phyloP scores from a whole-genome alignment of 768 basidiomycete species.

The Phylloporus rhodoxanthus region DNA sequence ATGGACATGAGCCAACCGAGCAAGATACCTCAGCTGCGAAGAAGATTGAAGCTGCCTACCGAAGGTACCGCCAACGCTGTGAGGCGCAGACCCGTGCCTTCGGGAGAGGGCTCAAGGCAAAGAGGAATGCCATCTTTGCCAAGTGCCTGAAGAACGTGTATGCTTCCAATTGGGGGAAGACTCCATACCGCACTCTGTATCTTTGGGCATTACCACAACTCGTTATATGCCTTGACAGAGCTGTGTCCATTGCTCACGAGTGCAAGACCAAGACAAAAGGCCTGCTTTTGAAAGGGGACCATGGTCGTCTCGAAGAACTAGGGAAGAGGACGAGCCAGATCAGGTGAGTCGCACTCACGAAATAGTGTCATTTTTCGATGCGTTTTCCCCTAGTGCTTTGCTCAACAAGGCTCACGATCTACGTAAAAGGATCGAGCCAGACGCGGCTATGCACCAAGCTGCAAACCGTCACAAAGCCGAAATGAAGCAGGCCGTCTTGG shows the following conservation, averaged over 20 bases:
- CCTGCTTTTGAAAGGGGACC: conserved; percentile 22
- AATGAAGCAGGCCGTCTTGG: conserved; percentile 25
- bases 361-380: not conserved
- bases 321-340: conserved; percentile 26
- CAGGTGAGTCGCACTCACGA: conserved; percentile 26
- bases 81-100: conserved; percentile 4
- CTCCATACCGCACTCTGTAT: conserved; percentile 34
- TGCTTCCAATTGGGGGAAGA: conserved; percentile 24
- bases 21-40: conserved; percentile 25
- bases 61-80: conserved; percentile 3
- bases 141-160: conserved; percentile 26
- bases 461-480: conserved; percentile 12
- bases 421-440: conserved; percentile 30
- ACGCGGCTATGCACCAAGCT: conserved; percentile 24
- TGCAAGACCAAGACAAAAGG: conserved; percentile 32
- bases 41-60: conserved; percentile 19
- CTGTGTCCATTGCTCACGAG: conserved; percentile 19
- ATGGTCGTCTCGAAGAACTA: conserved; percentile 34
- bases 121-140: conserved; percentile 21
- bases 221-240: conserved; percentile 37
- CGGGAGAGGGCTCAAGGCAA: conserved; percentile 17
- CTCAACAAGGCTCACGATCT: conserved; percentile 25
- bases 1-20: conserved; percentile 18
- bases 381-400: conserved; percentile 16
- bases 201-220: conserved; percentile 36